Base-by-base conservation (phyloP, 495 filamentous ascomycete genomes). In the Penicillium argentinense region DNA sequence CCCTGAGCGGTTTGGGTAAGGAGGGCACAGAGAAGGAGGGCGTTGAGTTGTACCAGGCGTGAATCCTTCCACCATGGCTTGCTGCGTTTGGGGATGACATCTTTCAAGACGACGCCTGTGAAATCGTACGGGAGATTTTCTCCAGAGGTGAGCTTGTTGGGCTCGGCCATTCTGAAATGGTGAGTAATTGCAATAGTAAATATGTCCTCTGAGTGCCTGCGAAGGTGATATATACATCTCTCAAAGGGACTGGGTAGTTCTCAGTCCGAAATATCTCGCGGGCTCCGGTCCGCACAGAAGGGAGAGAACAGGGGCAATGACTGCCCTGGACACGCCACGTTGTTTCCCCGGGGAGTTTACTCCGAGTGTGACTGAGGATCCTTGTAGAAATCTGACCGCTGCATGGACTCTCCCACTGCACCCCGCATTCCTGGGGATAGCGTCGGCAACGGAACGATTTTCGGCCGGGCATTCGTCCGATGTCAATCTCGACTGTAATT, bases 21-120 rank as follows among this genome's bases (percentile, higher is more conserved):
- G 6, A 55, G 21, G 2, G 52, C 47, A 33, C 40, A 51, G 3
- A 55, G 25, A 9, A 55, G 47, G 4, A 55, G 18, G 4, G 37
- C 22, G 27, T 55, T 55, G 9, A 55, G 42, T 34, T 51, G 25
- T 1, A 55, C 1, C 13, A 55, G 34, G 7, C 24, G n/a, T 1
- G 8, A 4, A 37, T 53, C 42, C 29, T 32, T 42, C 43, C 39
- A 53, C 37, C 25, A 42, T 9, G 42, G 43, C 23, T 53, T 53
- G 17, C 23, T 13, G 17, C 27, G 26, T 18, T 48, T 42, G 5
- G 50, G 50, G 33, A 47, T 39, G 11, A 53, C 47, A 55, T 55
- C 52, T 8, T 45, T 28, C 9, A 55, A 39, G n/a, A 13, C 25
- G 22, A 45, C 14, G 7, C 48, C 23, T 66, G 57, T 23, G 64